Evolutionary conservation across 2,329 filamentous ascomycete genomes (phyloP).

Genomic region (Colletotrichum costaricense): DNA sequence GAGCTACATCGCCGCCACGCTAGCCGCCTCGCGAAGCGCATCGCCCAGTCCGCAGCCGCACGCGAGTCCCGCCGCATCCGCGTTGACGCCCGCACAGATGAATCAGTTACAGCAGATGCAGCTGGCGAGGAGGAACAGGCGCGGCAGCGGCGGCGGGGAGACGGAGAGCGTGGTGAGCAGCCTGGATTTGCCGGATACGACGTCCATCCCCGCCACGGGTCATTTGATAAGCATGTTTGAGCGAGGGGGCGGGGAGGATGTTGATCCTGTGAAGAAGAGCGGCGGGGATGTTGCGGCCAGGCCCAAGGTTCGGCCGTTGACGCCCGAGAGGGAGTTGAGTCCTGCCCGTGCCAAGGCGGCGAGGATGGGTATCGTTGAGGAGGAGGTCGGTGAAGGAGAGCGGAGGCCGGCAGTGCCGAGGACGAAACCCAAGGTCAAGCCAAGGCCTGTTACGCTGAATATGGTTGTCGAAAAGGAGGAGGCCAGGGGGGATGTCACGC

Average conservation of each 20-base stretch:
- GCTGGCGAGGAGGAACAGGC: constrained; percentile 39
- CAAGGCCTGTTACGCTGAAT: constrained; percentile 31
- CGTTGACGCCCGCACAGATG: constrained; percentile 28
- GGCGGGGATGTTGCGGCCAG: constrained; percentile 26
- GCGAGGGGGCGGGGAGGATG: constrained; percentile 38
- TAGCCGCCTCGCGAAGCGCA: constrained; percentile 52
- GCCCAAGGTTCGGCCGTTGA: constrained; percentile 43
- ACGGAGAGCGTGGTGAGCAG: constrained; percentile 45
- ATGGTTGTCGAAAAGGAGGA: neutral
- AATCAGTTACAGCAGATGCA: constrained; percentile 31
- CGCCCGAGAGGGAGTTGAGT: constrained; percentile 45
- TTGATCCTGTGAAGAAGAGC: constrained; percentile 49
- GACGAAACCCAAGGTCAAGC: constrained; percentile 41
- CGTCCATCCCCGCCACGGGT: constrained; percentile 70
- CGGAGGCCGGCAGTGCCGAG: constrained; percentile 35
- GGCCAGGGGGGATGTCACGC: neutral
- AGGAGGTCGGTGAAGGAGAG: neutral
- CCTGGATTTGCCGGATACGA: constrained; percentile 61
- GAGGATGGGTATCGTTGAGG: constrained; percentile 18
- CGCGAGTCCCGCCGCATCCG: constrained; percentile 13
- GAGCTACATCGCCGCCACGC: constrained; percentile 70
- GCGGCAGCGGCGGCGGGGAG: constrained; percentile 41
- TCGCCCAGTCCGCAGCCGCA: constrained; percentile 35
- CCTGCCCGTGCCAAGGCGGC: constrained; percentile 35
- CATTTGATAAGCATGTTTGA: constrained; percentile 79